phyloP scores from a whole-genome alignment of 768 basidiomycete species.

The Lentinus tigrinus region DNA sequence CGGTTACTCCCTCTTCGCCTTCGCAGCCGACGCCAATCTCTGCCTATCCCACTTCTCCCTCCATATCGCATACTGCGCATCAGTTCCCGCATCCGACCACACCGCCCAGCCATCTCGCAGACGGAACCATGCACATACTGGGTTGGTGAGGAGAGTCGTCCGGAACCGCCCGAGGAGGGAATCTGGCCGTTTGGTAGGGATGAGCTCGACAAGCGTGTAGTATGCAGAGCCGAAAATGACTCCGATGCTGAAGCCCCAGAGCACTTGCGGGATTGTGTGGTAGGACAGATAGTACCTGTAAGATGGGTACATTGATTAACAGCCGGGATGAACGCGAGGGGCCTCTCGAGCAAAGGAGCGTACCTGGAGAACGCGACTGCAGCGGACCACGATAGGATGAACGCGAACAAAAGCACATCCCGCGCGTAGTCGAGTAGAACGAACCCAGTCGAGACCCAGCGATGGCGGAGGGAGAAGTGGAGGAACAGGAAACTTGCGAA shows the following conservation, averaged over 20 bases:
- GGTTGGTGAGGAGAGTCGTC: constrained; percentile 49
- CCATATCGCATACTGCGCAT: constrained; percentile 72
- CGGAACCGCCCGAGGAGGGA: constrained; percentile 55
- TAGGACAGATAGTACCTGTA: constrained; percentile 68
- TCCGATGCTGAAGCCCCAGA: constrained; percentile 75
- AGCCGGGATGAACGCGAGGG: too few relatives aligned
- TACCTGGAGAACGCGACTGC: constrained; percentile 81
- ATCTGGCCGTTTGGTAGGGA: constrained; percentile 53
- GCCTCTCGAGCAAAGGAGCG: too few relatives aligned
- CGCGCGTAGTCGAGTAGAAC: constrained; percentile 51
- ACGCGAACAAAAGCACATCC: constrained; percentile 46
- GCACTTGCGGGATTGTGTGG: constrained; percentile 68
- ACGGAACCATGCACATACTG: constrained; percentile 61
- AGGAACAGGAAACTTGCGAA: constrained; percentile 75
- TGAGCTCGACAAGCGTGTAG: constrained; percentile 56
- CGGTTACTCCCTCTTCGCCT: background rate
- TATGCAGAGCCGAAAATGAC: constrained; percentile 47
- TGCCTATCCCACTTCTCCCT: constrained; percentile 52
- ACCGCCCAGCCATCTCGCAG: constrained; percentile 81
- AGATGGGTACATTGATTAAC: too few relatives aligned
- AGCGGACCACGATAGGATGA: constrained; percentile 53
- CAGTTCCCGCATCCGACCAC: constrained; percentile 77
- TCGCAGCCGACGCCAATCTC: constrained; percentile 1
- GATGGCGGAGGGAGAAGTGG: constrained; percentile 71
- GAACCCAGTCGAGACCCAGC: constrained; percentile 55